Conservation (phyloP, 306 rosid genomes). For the Cajanus cajan region DNA sequence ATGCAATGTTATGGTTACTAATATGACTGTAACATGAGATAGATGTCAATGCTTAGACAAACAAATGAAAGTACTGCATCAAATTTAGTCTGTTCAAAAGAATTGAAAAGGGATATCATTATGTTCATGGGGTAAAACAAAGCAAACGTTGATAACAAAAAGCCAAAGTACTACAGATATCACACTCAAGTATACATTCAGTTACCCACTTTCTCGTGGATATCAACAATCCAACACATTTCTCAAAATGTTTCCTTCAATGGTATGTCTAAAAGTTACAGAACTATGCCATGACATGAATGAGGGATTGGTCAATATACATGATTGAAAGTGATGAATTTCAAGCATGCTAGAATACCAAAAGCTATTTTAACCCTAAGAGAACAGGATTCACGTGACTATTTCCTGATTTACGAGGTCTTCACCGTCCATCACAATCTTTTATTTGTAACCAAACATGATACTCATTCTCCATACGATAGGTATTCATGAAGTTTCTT, state of each 20-base stretch:
- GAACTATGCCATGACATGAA: constrained; percentile 12
- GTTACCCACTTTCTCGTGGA: constrained; percentile 7
- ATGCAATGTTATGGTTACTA: neutral
- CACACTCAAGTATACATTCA: constrained; percentile 25
- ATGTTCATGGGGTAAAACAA: constrained; percentile 11
- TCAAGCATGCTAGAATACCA: constrained; percentile 31
- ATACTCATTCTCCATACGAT: constrained; percentile 14
- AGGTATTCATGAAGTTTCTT: constrained; percentile 60
- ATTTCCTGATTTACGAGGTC: constrained; percentile 40
- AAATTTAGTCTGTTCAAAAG: constrained; percentile 19
- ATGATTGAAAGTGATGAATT: constrained; percentile 36
- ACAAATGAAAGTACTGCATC: constrained; percentile 10
- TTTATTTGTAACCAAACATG: constrained; percentile 33
- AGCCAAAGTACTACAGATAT: constrained; percentile 14
- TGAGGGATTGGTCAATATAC: constrained; percentile 41
- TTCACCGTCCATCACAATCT: constrained; percentile 36
- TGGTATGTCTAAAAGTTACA: neutral
- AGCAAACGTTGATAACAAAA: constrained; percentile 9
- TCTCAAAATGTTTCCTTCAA: constrained; percentile 31
- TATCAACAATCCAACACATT: constrained; percentile 29
- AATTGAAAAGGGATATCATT: neutral
- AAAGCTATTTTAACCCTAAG: constrained; percentile 2
- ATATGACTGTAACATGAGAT: neutral
- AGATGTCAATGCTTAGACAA: neutral
- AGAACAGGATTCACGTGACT: constrained; percentile 23